Conservation (phyloP, 345 rosid genomes). For the Balakata baccata region DNA sequence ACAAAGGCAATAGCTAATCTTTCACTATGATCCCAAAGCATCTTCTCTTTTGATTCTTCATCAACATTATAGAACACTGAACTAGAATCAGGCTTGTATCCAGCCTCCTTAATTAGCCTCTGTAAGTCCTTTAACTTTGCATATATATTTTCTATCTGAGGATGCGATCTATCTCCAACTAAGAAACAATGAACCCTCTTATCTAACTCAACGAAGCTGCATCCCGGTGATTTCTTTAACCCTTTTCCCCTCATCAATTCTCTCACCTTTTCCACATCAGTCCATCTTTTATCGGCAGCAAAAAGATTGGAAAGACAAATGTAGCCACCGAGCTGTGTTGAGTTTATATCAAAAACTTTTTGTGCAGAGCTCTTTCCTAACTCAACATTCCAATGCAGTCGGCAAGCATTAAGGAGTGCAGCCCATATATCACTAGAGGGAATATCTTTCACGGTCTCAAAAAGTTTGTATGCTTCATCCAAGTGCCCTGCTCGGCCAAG, state of each 20-base stretch:
- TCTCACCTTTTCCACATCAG: slow-evolving; percentile 28
- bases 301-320: slow-evolving; percentile 26
- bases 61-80: slow-evolving; percentile 22
- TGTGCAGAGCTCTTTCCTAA: slow-evolving; percentile 25
- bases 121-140: slow-evolving; percentile 21
- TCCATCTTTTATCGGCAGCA: slow-evolving; percentile 32
- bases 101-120: slow-evolving; percentile 12
- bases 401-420: slow-evolving; percentile 29
- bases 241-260: slow-evolving; percentile 22
- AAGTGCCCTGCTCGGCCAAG: slow-evolving; percentile 29
- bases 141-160: slow-evolving; percentile 14
- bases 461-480: slow-evolving; percentile 25
- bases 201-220: slow-evolving; percentile 28
- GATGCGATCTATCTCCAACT: slow-evolving; percentile 26
- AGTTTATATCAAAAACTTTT: slow-evolving; percentile 14
- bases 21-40: slow-evolving; percentile 24
- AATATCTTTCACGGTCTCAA: slow-evolving; percentile 10
- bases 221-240: slow-evolving; percentile 20
- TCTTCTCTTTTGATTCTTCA: slow-evolving; percentile 24
- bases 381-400: slow-evolving; percentile 25
- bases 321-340: slow-evolving; percentile 25
- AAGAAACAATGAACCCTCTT: slow-evolving; percentile 19
- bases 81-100: slow-evolving; percentile 24
- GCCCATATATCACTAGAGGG: slow-evolving; percentile 25
- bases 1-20: slow-evolving; percentile 26